These are phyloP conservation scores for Rubus idaeus DNA, from an alignment of 306 rosid species.

Conservation along the genomic window DNA sequence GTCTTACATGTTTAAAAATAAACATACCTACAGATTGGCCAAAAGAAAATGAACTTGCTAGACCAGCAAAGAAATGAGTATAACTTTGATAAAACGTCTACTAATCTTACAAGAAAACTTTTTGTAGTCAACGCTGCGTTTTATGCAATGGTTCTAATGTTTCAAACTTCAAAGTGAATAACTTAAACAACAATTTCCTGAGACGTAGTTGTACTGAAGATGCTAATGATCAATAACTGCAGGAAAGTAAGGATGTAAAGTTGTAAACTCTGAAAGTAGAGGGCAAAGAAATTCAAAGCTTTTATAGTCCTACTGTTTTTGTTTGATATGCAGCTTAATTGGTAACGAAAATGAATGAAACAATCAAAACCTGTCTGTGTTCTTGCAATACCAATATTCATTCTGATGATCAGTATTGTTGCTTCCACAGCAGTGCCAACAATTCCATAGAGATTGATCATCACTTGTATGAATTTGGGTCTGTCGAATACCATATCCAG, in stretches of 20 bases:
- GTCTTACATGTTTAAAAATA: not conserved
- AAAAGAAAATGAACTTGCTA: not conserved
- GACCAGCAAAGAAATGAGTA: not conserved
- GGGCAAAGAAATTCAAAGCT: not conserved
- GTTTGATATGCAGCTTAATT: not conserved
- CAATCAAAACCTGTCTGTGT: not conserved
- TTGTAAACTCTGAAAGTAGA: not conserved
- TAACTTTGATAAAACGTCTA: not conserved
- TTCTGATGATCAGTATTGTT: conserved; percentile 19
- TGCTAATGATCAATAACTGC: not conserved
- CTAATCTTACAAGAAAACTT: not conserved
- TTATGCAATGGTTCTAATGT: not conserved
- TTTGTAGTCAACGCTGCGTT: not conserved
- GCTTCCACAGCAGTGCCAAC: conserved; percentile 55
- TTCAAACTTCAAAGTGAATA: not conserved
- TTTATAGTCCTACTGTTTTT: not conserved
- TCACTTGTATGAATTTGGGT: conserved; percentile 78
- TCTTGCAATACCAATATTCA: not conserved
- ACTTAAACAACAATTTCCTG: not conserved
- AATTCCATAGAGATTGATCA: conserved; percentile 72
- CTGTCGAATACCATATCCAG: conserved; percentile 72
- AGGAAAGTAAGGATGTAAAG: not conserved
- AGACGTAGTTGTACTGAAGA: not conserved
- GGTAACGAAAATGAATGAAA: not conserved
- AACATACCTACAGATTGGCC: not conserved